A percentile compares a stretch with the other conserved stretches of the same genome.
These are phyloP conservation scores for Starmerella bombicola DNA, from an alignment of 805 yeast species.

Conservation along the genomic window DNA sequence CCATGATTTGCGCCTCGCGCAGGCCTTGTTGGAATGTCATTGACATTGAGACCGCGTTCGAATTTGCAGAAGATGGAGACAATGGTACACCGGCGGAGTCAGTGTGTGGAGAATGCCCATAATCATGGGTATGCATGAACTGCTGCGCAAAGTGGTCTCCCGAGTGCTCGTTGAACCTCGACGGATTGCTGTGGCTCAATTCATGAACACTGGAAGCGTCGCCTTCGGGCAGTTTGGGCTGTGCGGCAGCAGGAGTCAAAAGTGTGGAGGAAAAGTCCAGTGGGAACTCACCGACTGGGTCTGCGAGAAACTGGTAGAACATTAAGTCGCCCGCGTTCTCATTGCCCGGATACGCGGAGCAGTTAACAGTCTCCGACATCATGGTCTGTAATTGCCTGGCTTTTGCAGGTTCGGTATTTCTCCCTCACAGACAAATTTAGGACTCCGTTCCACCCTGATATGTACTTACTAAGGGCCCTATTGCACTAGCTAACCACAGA, in stretches of 20 bases:
- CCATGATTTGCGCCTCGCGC: slow-evolving; percentile 8
- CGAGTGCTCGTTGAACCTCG: background rate
- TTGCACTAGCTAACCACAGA: too few species aligned
- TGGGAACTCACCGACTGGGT: slow-evolving; percentile 13
- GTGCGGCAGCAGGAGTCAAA: slow-evolving; percentile 10
- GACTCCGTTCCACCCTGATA: too few species aligned
- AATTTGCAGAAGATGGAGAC: slow-evolving; percentile 13
- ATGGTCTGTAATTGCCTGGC: background rate
- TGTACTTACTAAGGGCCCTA: too few species aligned
- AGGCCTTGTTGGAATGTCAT: background rate
- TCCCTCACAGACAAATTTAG: too few species aligned
- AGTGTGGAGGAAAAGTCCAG: slow-evolving; percentile 13
- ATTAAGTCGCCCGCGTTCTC: slow-evolving; percentile 12
- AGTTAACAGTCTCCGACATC: slow-evolving; percentile 7
- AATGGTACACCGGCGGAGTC: slow-evolving; percentile 11
- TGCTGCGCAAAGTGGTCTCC: slow-evolving; percentile 6
- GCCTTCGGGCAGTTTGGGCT: background rate
- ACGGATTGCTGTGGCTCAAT: background rate
- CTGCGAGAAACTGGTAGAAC: slow-evolving; percentile 15
- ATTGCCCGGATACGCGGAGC: slow-evolving; percentile 3
- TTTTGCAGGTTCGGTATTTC: background rate
- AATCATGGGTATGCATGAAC: slow-evolving; percentile 2
- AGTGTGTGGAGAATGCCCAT: slow-evolving; percentile 2
- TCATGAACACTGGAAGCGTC: background rate
- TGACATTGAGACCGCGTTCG: slow-evolving; percentile 1